Evolutionary conservation across 106 monocot species (phyloP).

Genomic region (Acorus gramineus): DNA sequence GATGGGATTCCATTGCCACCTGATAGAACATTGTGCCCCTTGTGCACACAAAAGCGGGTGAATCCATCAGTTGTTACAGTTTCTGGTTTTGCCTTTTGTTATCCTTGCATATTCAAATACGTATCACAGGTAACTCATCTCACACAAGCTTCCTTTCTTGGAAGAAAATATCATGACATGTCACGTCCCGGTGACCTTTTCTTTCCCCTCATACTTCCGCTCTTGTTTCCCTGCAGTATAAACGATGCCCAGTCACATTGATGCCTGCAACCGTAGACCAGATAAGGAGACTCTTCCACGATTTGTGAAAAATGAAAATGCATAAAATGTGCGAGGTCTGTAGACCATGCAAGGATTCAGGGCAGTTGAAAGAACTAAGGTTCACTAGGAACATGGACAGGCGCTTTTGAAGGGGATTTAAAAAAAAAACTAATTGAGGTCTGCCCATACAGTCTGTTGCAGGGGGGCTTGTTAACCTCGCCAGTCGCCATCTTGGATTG

Average conservation of each 20-base stretch:
- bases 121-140: conserved; percentile 48
- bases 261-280: conserved; percentile 68
- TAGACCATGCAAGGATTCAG: too few species aligned
- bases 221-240: conserved; percentile 38
- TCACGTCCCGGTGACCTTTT: too few species aligned
- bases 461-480: too few species aligned
- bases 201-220: too few species aligned
- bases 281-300: conserved; percentile 80
- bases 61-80: conserved; percentile 79
- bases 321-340: not conserved
- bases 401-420: conserved; percentile 1
- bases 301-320: conserved; percentile 23
- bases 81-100: conserved; percentile 95
- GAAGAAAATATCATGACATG: too few species aligned
- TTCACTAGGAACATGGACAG: not conserved
- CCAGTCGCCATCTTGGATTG: too few species aligned
- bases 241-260: conserved; percentile 81
- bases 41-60: conserved; percentile 73
- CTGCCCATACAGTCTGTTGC: not conserved
- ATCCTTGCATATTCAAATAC: conserved; percentile 75
- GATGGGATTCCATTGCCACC: conserved; percentile 81
- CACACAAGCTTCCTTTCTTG: not conserved
- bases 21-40: conserved; percentile 69
- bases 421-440: not conserved
- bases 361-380: too few species aligned